Conservation (phyloP, 2,329 filamentous ascomycete species). For the Fusarium sp. region DNA sequence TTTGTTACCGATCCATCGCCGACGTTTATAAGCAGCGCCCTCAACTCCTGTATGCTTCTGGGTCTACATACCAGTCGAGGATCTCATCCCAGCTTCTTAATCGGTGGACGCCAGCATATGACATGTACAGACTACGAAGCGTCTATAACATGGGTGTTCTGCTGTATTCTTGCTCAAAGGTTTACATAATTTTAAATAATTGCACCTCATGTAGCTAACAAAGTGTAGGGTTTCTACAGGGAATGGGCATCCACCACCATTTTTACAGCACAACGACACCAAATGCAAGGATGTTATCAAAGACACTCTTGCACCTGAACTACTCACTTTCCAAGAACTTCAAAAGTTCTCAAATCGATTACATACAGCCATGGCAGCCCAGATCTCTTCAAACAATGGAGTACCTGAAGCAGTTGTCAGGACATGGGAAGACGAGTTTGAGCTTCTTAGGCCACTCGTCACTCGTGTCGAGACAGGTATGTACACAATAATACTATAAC, state of each 20-base stretch:
- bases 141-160: constrained; percentile 63
- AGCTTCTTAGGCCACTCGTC: constrained; percentile 58
- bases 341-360: constrained; percentile 63
- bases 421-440: constrained; percentile 64
- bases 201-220: constrained; percentile 5
- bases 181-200: constrained; percentile 32
- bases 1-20: constrained; percentile 63
- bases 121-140: constrained; percentile 63
- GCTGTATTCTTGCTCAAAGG: constrained; percentile 64
- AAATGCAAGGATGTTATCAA: constrained; percentile 55
- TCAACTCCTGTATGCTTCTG: constrained; percentile 60
- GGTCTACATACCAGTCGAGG: constrained; percentile 65
- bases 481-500: neutral
- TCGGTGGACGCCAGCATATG: constrained; percentile 56
- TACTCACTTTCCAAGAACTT: constrained; percentile 58
- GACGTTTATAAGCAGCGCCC: constrained; percentile 58
- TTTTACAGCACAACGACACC: constrained; percentile 62
- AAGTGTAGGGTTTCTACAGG: constrained; percentile 49
- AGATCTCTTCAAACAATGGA: constrained; percentile 58
- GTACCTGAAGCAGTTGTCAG: constrained; percentile 60
- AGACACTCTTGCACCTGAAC: constrained; percentile 56
- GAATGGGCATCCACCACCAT: constrained; percentile 60
- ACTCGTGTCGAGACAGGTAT: constrained; percentile 60
- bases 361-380: constrained; percentile 59
- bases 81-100: constrained; percentile 60